A percentile compares a stretch with the other conserved stretches of the same genome.
Conservation (phyloP, 176 grass and related monocot species). For the Paspalum vaginatum region DNA sequence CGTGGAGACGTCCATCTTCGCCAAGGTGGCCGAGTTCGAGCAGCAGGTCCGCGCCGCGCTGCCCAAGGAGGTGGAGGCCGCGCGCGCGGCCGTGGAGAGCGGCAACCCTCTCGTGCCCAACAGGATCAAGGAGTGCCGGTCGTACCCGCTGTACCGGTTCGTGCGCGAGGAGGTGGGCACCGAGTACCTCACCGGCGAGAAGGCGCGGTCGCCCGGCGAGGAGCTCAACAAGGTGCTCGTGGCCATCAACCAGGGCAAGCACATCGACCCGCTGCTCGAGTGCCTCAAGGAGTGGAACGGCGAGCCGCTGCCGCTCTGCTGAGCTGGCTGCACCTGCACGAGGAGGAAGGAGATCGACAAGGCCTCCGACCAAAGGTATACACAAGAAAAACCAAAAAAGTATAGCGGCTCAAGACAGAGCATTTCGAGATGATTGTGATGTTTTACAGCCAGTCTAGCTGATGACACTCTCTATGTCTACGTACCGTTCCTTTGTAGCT, state of each 20-base stretch:
- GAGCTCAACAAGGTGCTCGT: slow-evolving; percentile 80
- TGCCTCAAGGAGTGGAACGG: slow-evolving; percentile 91
- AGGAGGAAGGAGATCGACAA: neutral
- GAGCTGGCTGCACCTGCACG: slow-evolving; percentile 12
- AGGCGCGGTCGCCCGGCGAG: slow-evolving; percentile 70
- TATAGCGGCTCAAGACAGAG: slow-evolving; percentile 33
- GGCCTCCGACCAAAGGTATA: neutral
- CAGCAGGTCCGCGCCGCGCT: slow-evolving; percentile 53
- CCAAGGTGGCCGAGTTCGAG: slow-evolving; percentile 75
- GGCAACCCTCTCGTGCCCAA: slow-evolving; percentile 58
- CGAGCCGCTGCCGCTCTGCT: slow-evolving; percentile 72
- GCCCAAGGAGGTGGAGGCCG: slow-evolving; percentile 81
- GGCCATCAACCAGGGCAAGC: slow-evolving; percentile 76
- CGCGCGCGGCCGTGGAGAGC: slow-evolving; percentile 65
- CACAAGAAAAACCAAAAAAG: slow-evolving; percentile 5
- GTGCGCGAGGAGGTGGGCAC: slow-evolving; percentile 70
- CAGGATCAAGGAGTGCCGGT: slow-evolving; percentile 76
- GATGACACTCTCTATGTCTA: slow-evolving; percentile 30
- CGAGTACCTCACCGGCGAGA: slow-evolving; percentile 80
- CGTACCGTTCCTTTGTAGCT: slow-evolving; percentile 41
- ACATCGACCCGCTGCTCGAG: slow-evolving; percentile 77
- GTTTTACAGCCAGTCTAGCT: slow-evolving; percentile 26
- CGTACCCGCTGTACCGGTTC: slow-evolving; percentile 74
- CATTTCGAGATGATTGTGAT: slow-evolving; percentile 26
- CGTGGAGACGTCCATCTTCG: slow-evolving; percentile 72